These are phyloP conservation scores for Aspergillus fumigatus DNA, from an alignment of 2,329 filamentous ascomycete genomes.

Conservation along the genomic window DNA sequence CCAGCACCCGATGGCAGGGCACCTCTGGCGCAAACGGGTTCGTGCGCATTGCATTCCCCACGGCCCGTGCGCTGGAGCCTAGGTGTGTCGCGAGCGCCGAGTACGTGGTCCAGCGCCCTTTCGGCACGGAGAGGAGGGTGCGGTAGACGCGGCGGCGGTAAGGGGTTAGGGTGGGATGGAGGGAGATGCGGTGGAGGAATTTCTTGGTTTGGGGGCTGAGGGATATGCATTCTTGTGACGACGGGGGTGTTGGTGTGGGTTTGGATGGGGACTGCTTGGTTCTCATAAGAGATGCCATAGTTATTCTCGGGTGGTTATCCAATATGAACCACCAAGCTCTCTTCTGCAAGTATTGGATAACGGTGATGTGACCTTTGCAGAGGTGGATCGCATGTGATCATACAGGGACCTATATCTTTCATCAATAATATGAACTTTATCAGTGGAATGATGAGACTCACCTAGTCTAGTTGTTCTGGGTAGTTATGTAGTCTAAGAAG, in stretches of 20 bases:
- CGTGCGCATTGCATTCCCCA: slow-evolving; percentile 68
- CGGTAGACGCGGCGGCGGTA: slow-evolving; percentile 59
- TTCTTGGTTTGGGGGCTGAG: slow-evolving; percentile 14
- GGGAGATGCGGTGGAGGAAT: slow-evolving; percentile 38
- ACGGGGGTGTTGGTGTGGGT: background rate
- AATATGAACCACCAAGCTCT: background rate
- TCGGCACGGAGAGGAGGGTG: slow-evolving; percentile 71
- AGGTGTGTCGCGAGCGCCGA: slow-evolving; percentile 65
- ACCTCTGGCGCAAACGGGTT: slow-evolving; percentile 82
- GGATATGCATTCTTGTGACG: background rate
- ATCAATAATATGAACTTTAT: background rate
- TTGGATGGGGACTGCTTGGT: background rate
- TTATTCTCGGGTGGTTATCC: background rate
- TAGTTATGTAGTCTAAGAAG: background rate
- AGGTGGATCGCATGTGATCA: background rate
- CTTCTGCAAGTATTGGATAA: background rate
- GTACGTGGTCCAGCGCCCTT: slow-evolving; percentile 73
- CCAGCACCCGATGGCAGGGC: slow-evolving; percentile 77
- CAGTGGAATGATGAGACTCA: background rate
- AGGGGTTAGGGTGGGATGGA: slow-evolving; percentile 45
- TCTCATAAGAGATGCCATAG: background rate
- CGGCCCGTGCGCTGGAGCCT: slow-evolving; percentile 66
- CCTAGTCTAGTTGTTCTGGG: background rate
- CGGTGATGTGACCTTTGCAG: background rate
- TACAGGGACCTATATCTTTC: background rate